These are phyloP conservation scores for Drechmeria coniospora DNA, from an alignment of 2,329 filamentous ascomycete species.

Conservation along the genomic window DNA sequence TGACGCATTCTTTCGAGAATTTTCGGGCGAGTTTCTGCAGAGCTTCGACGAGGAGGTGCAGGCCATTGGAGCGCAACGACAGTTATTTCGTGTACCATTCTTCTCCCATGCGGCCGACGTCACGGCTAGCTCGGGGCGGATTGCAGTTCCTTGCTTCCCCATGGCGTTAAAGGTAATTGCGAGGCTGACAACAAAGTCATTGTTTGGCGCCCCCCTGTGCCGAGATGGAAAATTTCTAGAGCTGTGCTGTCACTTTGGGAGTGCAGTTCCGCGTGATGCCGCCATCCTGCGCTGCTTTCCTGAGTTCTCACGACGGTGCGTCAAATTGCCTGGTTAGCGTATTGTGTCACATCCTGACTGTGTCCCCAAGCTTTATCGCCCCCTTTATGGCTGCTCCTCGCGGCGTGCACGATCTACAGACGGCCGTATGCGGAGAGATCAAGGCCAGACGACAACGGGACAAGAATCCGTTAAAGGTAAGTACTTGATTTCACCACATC, in stretches of 20 bases:
- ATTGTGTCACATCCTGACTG: background rate
- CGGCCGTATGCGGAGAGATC: conserved; percentile 3
- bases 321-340: too few relatives aligned
- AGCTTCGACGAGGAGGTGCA: conserved; percentile 3
- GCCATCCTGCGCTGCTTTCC: conserved; percentile 5
- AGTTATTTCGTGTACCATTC: background rate
- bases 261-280: conserved; percentile 5
- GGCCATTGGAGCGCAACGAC: background rate
- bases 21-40: conserved; percentile 5
- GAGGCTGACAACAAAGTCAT: conserved; percentile 5
- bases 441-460: conserved; percentile 1
- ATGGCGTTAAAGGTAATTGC: conserved; percentile 5
- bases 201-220: conserved; percentile 5
- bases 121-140: conserved; percentile 1
- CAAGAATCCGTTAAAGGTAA: conserved; percentile 5
- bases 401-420: conserved; percentile 1
- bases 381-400: conserved; percentile 2
- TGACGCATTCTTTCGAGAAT: conserved; percentile 5
- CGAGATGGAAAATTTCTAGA: conserved; percentile 4
- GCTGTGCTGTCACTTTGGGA: conserved; percentile 4
- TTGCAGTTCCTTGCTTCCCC: conserved; percentile 5
- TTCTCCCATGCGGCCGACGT: background rate
- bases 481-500: too few relatives aligned
- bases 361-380: conserved; percentile 1
- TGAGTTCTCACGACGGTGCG: conserved; percentile 3